These are phyloP conservation scores for Aspergillus sparsus DNA, from an alignment of 495 filamentous ascomycete species.

Conservation along the genomic window DNA sequence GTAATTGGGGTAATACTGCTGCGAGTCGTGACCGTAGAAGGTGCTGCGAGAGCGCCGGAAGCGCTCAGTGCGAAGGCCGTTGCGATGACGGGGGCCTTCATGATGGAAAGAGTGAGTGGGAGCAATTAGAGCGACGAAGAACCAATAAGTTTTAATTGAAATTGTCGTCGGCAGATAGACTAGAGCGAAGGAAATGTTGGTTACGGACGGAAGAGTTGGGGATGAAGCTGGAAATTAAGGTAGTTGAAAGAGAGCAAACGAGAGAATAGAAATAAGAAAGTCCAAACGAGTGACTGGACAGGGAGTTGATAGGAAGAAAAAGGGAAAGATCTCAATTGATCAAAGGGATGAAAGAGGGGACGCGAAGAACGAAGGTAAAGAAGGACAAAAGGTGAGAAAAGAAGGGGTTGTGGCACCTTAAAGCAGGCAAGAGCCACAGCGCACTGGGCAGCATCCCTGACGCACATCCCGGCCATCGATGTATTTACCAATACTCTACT, in stretches of 20 bases:
- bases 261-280: slow-evolving; percentile 17
- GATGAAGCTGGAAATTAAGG: not conserved
- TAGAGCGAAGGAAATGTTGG: not conserved
- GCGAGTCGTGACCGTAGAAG: slow-evolving; percentile 46
- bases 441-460: not conserved
- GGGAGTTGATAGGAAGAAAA: slow-evolving; percentile 23
- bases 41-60: slow-evolving; percentile 48
- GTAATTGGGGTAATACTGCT: slow-evolving; percentile 55
- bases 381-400: slow-evolving; percentile 22
- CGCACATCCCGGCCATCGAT: not conserved
- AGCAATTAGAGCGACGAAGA: slow-evolving; percentile 13
- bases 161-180: not conserved
- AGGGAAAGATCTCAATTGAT: slow-evolving; percentile 14
- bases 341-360: slow-evolving; percentile 21
- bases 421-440: not conserved
- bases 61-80: slow-evolving; percentile 52
- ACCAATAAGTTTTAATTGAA: slow-evolving; percentile 1
- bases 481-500: slow-evolving; percentile 4
- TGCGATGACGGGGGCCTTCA: slow-evolving; percentile 61
- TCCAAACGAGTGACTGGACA: slow-evolving; percentile 29
- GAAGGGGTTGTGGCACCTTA: slow-evolving; percentile 18
- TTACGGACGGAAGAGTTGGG: not conserved
- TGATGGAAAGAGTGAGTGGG: slow-evolving; percentile 32
- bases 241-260: slow-evolving; percentile 2
- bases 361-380: not conserved